Evolutionary conservation across 2,329 filamentous ascomycete genomes (phyloP), one percentile per base, ranked within the genome.

Genomic region (Monilinia vaccinii-corymbosi): DNA sequence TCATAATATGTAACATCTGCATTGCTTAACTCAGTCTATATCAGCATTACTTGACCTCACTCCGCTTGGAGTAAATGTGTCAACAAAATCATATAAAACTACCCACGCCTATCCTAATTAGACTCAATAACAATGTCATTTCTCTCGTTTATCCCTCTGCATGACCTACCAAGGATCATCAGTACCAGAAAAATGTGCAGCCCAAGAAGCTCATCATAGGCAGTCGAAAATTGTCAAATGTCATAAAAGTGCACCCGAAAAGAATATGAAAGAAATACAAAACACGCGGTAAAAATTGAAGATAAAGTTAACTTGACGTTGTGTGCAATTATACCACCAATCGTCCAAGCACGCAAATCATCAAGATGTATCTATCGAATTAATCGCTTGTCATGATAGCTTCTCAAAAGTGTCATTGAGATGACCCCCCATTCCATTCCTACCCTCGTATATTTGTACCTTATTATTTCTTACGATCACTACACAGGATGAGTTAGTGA

Each of bases 401-500:
- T 60, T 60, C 57, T 21, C 36, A 44, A 60, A 60, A 47, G 49
- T 46, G 49, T 32, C 55, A 48, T 25, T 48, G n/a, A 57, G 42
- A 31, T 49, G 34, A 32, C 13, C 18, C 18, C 42, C 31, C 28
- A 55, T 23, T 21, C 16, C 42, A 23, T 55, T 32, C 50, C n/a
- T 32, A n/a, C 28, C 28, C 45, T 40, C 34, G 32, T 56, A n/a
- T 36, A 53, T 57, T 58, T 60, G 60, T 46, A 47, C 50, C 42
- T 46, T 55, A 55, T 55, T 60, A 60, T 60, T 55, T 67, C 62
- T 70, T 69, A 50, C 67, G 66, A 61, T 70, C 65, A 59, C 66
- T 66, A 45, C 34, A 55, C 16, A 31, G 18, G 21, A 46, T 44
- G 3, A 50, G 40, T 65, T 34, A 62, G 53, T 52, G 49, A 32